A percentile compares a stretch with the other conserved stretches of the same genome.
Evolutionary conservation across 495 filamentous ascomycete genomes (phyloP).

Genomic region (Tuber calosporum): DNA sequence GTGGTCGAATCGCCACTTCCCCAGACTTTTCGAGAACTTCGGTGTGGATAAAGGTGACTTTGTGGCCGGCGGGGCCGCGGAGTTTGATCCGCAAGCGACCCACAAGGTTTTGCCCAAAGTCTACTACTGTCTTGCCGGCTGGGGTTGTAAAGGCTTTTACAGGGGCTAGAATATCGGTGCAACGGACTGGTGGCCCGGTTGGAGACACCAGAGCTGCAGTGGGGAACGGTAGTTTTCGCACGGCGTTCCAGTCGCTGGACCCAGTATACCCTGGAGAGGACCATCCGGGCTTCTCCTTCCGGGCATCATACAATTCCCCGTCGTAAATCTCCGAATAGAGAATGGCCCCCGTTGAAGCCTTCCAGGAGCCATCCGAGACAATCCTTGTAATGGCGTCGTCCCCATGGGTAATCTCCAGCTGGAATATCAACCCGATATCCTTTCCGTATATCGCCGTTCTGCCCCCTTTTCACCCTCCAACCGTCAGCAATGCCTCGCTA

Average conservation of each 20-base stretch:
- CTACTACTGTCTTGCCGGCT: slow-evolving; percentile 47
- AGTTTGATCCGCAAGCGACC: slow-evolving; percentile 46
- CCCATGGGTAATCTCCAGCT: slow-evolving; percentile 45
- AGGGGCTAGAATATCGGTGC: background rate
- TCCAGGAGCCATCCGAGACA: slow-evolving; percentile 47
- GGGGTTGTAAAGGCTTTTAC: slow-evolving; percentile 42
- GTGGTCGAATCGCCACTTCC: slow-evolving; percentile 49
- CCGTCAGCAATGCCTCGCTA: background rate
- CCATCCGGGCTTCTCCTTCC: slow-evolving; percentile 35
- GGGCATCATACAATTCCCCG: slow-evolving; percentile 50
- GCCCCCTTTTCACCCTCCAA: slow-evolving; percentile 23
- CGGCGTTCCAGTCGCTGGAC: slow-evolving; percentile 14
- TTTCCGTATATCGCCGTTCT: slow-evolving; percentile 47
- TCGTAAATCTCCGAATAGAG: slow-evolving; percentile 51
- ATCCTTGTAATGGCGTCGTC: slow-evolving; percentile 36
- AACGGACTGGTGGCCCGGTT: background rate
- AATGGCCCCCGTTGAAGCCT: slow-evolving; percentile 44
- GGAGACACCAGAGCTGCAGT: background rate
- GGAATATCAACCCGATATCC: slow-evolving; percentile 46
- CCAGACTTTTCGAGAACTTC: slow-evolving; percentile 50
- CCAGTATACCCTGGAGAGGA: slow-evolving; percentile 31
- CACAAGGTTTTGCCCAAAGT: slow-evolving; percentile 55
- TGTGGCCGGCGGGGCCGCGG: slow-evolving; percentile 43
- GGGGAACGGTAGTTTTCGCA: background rate
- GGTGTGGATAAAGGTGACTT: slow-evolving; percentile 46